Percentiles rank a stretch among this genome's conserved stretches.
phyloP scores from a whole-genome alignment of 345 rosid genomes.

The Luvunga scandens region DNA sequence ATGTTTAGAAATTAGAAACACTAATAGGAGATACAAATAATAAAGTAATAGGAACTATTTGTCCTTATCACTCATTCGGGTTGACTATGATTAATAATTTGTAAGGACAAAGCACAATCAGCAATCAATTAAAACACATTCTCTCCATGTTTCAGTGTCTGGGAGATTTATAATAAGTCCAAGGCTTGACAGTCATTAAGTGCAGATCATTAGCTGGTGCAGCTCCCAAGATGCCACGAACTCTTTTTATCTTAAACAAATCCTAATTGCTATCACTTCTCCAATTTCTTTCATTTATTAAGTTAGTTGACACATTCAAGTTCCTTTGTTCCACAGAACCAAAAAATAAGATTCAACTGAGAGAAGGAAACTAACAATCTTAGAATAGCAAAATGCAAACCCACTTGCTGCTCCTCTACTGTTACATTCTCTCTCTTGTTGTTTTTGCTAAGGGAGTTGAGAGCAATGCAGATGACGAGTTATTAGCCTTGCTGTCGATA shows the following conservation, averaged over 20 bases:
- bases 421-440: constrained; percentile 46
- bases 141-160: constrained; percentile 86
- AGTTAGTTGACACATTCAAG: constrained; percentile 22
- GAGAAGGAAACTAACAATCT: constrained; percentile 21
- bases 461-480: constrained; percentile 30
- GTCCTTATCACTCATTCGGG: constrained; percentile 9
- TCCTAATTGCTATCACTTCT: constrained; percentile 18
- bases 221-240: constrained; percentile 76
- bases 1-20: background rate
- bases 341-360: constrained; percentile 39
- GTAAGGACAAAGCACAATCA: constrained; percentile 16
- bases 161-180: constrained; percentile 53
- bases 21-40: background rate
- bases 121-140: constrained; percentile 52
- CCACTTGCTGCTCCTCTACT: constrained; percentile 41
- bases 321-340: constrained; percentile 36
- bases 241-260: constrained; percentile 16
- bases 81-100: constrained; percentile 33
- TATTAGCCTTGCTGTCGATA: constrained; percentile 47
- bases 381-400: constrained; percentile 36
- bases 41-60: background rate
- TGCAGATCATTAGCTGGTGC: constrained; percentile 46
- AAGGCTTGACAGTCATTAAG: constrained; percentile 60
- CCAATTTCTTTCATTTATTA: constrained; percentile 18
- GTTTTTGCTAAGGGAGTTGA: constrained; percentile 41